Conservation (phyloP, 192 early-diverging fungal species). For the Mortierella claussenii region DNA sequence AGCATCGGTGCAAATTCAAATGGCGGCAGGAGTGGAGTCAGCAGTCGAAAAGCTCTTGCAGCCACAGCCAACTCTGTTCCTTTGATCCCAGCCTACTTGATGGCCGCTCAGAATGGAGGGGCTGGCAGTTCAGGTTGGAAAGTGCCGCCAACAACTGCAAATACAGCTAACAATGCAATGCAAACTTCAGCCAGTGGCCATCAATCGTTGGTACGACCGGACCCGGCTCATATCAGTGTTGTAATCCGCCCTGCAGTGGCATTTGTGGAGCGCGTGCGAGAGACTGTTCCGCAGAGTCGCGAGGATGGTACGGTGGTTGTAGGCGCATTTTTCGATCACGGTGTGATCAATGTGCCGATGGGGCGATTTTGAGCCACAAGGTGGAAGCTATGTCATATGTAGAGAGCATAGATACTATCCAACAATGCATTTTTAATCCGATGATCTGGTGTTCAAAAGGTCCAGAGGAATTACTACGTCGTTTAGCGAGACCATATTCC, state of each 20-base stretch:
- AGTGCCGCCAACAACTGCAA: constrained; percentile 6
- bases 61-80: constrained; percentile 45
- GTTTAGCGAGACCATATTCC: constrained; percentile 37
- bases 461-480: too few relatives aligned
- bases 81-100: constrained; percentile 42
- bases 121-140: constrained; percentile 21
- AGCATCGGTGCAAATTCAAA: too few relatives aligned
- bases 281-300: constrained; percentile 44
- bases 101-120: constrained; percentile 32
- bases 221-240: constrained; percentile 48
- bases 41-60: constrained; percentile 19
- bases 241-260: constrained; percentile 49
- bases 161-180: constrained; percentile 4
- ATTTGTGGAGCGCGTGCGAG: constrained; percentile 41
- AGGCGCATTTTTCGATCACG: constrained; percentile 51
- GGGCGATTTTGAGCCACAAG: constrained; percentile 46
- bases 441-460: too few relatives aligned
- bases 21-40: not conserved
- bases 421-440: too few relatives aligned
- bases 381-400: too few relatives aligned
- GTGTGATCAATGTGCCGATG: constrained; percentile 50
- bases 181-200: constrained; percentile 50
- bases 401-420: too few relatives aligned
- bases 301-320: constrained; percentile 52
- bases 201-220: constrained; percentile 33